Evolutionary conservation across 2,329 filamentous ascomycete species (phyloP).

Genomic region (Madurella mycetomatis): DNA sequence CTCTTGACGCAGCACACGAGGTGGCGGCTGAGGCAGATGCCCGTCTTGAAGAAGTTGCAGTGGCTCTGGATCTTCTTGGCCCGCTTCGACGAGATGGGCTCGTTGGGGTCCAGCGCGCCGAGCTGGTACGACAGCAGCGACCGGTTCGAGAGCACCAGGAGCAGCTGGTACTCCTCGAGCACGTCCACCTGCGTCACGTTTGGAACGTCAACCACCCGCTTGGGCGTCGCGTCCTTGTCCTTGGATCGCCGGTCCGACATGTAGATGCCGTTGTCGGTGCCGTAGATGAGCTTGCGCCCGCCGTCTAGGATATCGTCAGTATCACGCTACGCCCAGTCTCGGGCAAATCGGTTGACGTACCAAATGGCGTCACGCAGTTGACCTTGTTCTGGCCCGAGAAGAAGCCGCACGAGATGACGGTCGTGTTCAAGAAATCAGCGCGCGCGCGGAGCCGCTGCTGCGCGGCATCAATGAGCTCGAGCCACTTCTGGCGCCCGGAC

Average conservation of each 20-base stretch:
- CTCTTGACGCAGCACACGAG: conserved; percentile 96
- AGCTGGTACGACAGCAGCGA: conserved; percentile 85
- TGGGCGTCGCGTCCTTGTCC: conserved; percentile 65
- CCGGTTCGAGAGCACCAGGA: conserved; percentile 90
- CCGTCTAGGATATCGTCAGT: conserved; percentile 59
- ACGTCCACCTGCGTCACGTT: conserved; percentile 94
- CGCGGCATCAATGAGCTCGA: conserved; percentile 88
- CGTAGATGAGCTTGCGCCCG: conserved; percentile 88
- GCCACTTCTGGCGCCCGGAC: conserved; percentile 89
- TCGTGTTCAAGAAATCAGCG: conserved; percentile 84
- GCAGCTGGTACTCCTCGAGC: conserved; percentile 86
- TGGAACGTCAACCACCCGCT: conserved; percentile 77
- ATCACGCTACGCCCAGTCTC: neutral
- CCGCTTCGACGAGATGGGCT: conserved; percentile 74
- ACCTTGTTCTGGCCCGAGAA: conserved; percentile 70
- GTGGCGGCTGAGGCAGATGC: conserved; percentile 89
- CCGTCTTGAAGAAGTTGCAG: conserved; percentile 97
- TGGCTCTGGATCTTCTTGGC: conserved; percentile 96
- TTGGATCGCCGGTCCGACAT: conserved; percentile 86
- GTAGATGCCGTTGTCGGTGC: conserved; percentile 91
- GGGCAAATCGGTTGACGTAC: conserved; percentile 44
- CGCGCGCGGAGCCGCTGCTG: conserved; percentile 83
- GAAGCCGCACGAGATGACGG: conserved; percentile 54
- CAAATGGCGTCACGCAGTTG: conserved; percentile 90
- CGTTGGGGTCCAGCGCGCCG: conserved; percentile 78